Conservation (phyloP, 2,329 filamentous ascomycete species). For the Phoma herbarum region DNA sequence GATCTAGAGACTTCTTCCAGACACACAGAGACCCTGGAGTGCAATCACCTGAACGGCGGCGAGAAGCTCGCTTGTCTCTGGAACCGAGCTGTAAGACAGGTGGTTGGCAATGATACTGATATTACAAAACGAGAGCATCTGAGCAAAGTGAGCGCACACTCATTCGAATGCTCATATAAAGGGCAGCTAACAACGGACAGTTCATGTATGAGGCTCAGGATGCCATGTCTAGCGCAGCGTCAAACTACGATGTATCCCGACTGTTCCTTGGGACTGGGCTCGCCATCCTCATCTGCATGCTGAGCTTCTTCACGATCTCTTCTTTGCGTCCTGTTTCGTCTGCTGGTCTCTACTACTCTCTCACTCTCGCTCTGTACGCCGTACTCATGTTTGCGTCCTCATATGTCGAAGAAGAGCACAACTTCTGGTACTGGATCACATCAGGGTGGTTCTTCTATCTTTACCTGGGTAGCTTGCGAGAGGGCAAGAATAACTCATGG, state of each 20-base stretch:
- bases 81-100: constrained; percentile 53
- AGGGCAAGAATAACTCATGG: constrained; percentile 37
- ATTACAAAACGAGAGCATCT: constrained; percentile 49
- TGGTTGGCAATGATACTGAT: constrained; percentile 17
- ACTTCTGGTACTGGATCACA: constrained; percentile 96
- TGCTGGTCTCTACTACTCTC: constrained; percentile 52
- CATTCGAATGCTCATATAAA: no score
- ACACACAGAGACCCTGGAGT: not conserved
- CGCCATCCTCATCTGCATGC: constrained; percentile 56
- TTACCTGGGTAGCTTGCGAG: constrained; percentile 51
- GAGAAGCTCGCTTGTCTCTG: constrained; percentile 72
- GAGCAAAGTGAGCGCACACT: constrained; percentile 46
- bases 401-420: constrained; percentile 97
- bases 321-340: constrained; percentile 60
- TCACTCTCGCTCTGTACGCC: constrained; percentile 65
- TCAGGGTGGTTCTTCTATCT: constrained; percentile 71
- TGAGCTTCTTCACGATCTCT: constrained; percentile 46
- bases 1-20: constrained; percentile 20
- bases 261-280: constrained; percentile 60
- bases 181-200: constrained; percentile 30
- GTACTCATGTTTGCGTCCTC: constrained; percentile 98
- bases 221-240: constrained; percentile 87
- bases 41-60: constrained; percentile 25
- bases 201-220: constrained; percentile 79
- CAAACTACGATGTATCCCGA: constrained; percentile 81